A percentile compares a stretch with the other conserved stretches of the same genome.
Evolutionary conservation across 1,139 yeast species (phyloP).

Genomic region (Hansenula anomala): DNA sequence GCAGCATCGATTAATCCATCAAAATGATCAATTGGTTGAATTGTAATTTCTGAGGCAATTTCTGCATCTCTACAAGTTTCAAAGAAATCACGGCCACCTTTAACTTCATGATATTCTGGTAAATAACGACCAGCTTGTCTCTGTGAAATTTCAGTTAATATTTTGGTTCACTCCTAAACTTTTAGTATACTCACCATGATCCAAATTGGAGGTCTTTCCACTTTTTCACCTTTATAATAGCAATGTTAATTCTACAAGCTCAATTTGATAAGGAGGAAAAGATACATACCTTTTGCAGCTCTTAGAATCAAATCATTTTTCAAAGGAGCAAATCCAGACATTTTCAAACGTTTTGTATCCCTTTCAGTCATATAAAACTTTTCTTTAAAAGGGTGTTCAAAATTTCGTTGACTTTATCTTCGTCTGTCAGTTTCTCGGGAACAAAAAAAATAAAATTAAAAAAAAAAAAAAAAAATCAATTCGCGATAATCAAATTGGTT

Average conservation of each 20-base stretch:
- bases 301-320: constrained; percentile 86
- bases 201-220: constrained; percentile 98
- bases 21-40: constrained; percentile 90
- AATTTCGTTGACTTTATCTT: too few relatives aligned
- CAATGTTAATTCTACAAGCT: too few relatives aligned
- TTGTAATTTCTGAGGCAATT: constrained; percentile 87
- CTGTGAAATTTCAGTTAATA: constrained; percentile 7
- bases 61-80: constrained; percentile 93
- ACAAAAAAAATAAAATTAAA: too few relatives aligned
- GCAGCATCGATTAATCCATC: constrained; percentile 94
- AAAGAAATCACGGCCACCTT: constrained; percentile 84
- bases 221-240: constrained; percentile 47
- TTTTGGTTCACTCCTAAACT: too few relatives aligned
- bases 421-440: too few relatives aligned
- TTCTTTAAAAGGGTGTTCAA: too few relatives aligned
- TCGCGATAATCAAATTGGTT: too few relatives aligned
- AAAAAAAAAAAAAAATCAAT: too few relatives aligned
- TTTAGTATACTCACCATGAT: constrained; percentile 84
- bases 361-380: too few relatives aligned
- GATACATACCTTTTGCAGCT: constrained; percentile 59
- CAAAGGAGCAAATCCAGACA: constrained; percentile 52
- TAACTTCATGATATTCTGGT: constrained; percentile 89
- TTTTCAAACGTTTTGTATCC: not conserved
- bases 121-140: constrained; percentile 53
- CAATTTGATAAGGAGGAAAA: too few relatives aligned